Evolutionary conservation across 2,329 filamentous ascomycete species (phyloP).

Genomic region (Cadophora gregata): DNA sequence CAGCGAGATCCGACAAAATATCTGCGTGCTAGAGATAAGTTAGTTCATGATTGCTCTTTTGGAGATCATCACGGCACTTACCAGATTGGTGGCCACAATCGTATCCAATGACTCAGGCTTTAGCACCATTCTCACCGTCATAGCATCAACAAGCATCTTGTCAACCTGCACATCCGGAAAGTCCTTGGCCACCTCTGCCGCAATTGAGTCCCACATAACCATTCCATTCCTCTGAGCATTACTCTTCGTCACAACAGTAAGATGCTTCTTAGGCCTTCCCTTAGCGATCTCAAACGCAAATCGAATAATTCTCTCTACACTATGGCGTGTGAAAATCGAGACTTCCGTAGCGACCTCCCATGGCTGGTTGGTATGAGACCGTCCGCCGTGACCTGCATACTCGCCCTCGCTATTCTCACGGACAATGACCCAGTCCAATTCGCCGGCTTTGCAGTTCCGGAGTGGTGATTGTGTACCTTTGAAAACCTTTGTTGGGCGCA

Average conservation of each 20-base stretch:
- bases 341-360: conserved; percentile 68
- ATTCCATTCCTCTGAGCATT: conserved; percentile 71
- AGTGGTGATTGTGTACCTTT: conserved; percentile 63
- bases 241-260: conserved; percentile 70
- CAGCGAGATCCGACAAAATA: conserved; percentile 73
- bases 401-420: conserved; percentile 72
- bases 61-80: neutral
- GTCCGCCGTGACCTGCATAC: conserved; percentile 54
- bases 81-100: conserved; percentile 66
- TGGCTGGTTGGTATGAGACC: conserved; percentile 59
- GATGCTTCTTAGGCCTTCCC: conserved; percentile 57
- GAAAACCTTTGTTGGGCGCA: conserved; percentile 65
- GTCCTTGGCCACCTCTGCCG: conserved; percentile 58
- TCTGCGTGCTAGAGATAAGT: conserved; percentile 55
- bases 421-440: conserved; percentile 70
- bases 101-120: conserved; percentile 65
- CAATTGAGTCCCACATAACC: conserved; percentile 71
- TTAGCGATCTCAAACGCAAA: conserved; percentile 65
- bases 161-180: conserved; percentile 65
- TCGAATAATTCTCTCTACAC: conserved; percentile 64
- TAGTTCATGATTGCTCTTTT: neutral
- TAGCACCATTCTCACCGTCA: conserved; percentile 59
- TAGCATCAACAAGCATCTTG: conserved; percentile 67
- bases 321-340: conserved; percentile 65
- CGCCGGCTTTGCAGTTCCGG: conserved; percentile 48